Percentiles rank a stretch among this genome's conserved stretches.
phyloP scores from a whole-genome alignment of 1,284 basidiomycete species.

The Ganoderma boninense region DNA sequence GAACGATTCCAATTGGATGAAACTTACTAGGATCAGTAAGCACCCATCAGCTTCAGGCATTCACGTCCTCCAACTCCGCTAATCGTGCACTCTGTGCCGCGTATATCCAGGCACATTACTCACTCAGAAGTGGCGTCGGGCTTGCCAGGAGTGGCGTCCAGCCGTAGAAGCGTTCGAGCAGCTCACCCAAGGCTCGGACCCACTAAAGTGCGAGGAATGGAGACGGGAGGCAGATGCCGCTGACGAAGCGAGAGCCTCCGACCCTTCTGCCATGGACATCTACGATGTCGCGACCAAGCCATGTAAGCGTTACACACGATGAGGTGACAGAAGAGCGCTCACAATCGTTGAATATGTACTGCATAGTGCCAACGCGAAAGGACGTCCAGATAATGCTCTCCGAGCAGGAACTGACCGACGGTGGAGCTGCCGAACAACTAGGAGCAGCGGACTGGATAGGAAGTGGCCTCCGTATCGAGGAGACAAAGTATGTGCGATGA shows the following conservation, averaged over 20 bases:
- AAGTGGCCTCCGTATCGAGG: background rate
- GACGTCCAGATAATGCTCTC: background rate
- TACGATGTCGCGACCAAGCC: background rate
- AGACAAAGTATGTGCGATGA: background rate
- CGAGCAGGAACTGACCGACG: background rate
- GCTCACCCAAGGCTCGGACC: background rate
- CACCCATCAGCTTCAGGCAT: no score
- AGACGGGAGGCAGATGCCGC: background rate
- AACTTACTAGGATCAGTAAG: slow-evolving; percentile 26
- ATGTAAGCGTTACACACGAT: background rate
- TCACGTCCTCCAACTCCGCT: no score
- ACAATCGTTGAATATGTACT: no score
- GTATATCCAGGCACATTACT: no score
- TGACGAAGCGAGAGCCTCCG: background rate
- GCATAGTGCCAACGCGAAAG: background rate
- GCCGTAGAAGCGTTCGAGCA: background rate
- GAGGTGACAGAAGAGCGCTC: background rate
- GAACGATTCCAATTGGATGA: slow-evolving; percentile 37
- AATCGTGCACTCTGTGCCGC: no score
- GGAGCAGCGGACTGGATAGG: background rate
- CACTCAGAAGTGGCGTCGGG: background rate
- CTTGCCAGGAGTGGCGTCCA: background rate
- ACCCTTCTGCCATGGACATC: background rate
- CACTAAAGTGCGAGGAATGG: background rate
- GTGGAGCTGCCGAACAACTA: background rate